Evolutionary conservation across 305 asterid genomes (phyloP).

Genomic region (Fraxinus platypoda): DNA sequence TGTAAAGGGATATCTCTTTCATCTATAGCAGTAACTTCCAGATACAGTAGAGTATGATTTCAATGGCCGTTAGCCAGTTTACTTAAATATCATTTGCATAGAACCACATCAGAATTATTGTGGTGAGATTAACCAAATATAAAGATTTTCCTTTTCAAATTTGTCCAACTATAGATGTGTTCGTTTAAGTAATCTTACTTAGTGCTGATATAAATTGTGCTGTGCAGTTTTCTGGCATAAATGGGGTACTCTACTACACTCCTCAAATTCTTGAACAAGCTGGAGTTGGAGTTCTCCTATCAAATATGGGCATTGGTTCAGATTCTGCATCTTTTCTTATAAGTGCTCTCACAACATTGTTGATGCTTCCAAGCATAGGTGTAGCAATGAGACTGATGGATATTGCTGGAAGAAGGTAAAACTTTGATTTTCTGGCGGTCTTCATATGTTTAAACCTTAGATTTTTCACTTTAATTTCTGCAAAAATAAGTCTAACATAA

Average conservation of each 20-base stretch:
- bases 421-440: background rate
- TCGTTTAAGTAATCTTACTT: background rate
- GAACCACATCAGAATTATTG: background rate
- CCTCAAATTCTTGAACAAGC: slow-evolving; percentile 99
- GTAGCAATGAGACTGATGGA: slow-evolving; percentile 95
- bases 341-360: slow-evolving; percentile 73
- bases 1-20: background rate
- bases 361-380: slow-evolving; percentile 95
- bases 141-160: background rate
- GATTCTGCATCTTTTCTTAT: slow-evolving; percentile 88
- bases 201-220: background rate
- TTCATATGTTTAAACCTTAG: background rate
- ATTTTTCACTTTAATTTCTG: background rate
- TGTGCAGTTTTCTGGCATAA: slow-evolving; percentile 87
- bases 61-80: background rate
- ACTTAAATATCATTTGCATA: background rate
- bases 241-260: slow-evolving; percentile 92
- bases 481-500: background rate
- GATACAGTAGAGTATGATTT: background rate
- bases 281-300: slow-evolving; percentile 80
- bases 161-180: background rate
- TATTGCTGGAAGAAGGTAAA: slow-evolving; percentile 91
- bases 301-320: slow-evolving; percentile 69
- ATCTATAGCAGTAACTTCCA: background rate
- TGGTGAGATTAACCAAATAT: background rate